Percentiles rank a stretch among this genome's conserved stretches.
Evolutionary conservation across 2,329 filamentous ascomycete genomes (phyloP).

Genomic region (Conoideocrella luteorostrata): DNA sequence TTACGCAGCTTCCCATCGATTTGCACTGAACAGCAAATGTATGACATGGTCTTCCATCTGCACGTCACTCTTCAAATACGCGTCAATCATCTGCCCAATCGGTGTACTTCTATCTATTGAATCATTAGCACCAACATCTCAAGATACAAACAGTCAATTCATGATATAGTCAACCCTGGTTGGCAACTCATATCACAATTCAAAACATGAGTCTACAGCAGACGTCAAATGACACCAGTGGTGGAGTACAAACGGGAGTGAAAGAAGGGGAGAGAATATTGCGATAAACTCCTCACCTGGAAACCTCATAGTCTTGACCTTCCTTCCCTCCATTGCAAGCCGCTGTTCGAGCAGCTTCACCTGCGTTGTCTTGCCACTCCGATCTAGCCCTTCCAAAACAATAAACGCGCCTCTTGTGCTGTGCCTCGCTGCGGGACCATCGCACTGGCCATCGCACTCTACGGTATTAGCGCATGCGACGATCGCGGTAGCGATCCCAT

Average conservation of each 20-base stretch:
- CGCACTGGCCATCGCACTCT: too few relatives aligned
- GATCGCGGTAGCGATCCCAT: too few relatives aligned
- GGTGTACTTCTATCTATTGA: slow-evolving; percentile 69
- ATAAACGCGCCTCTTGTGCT: slow-evolving; percentile 62
- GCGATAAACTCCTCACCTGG: slow-evolving; percentile 38
- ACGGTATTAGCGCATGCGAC: too few relatives aligned
- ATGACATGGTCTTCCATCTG: slow-evolving; percentile 83
- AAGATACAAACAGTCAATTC: too few relatives aligned
- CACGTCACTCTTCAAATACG: slow-evolving; percentile 66
- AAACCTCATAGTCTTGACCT: slow-evolving; percentile 50
- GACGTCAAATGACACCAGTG: neutral
- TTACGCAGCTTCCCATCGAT: slow-evolving; percentile 72
- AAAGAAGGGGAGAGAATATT: neutral
- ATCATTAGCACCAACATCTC: neutral
- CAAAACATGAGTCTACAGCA: neutral
- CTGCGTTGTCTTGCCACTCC: slow-evolving; percentile 90
- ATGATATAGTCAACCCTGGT: too few relatives aligned
- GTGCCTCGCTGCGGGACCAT: too few relatives aligned
- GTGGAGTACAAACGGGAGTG: neutral
- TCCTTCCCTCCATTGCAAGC: slow-evolving; percentile 41
- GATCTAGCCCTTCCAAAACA: slow-evolving; percentile 82
- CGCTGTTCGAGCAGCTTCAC: slow-evolving; percentile 60
- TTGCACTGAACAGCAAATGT: slow-evolving; percentile 84
- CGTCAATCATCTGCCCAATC: slow-evolving; percentile 81
- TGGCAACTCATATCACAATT: too few relatives aligned